Base-by-base conservation (phyloP, 176 grass and related monocot genomes). In the Eragrostis curvula region DNA sequence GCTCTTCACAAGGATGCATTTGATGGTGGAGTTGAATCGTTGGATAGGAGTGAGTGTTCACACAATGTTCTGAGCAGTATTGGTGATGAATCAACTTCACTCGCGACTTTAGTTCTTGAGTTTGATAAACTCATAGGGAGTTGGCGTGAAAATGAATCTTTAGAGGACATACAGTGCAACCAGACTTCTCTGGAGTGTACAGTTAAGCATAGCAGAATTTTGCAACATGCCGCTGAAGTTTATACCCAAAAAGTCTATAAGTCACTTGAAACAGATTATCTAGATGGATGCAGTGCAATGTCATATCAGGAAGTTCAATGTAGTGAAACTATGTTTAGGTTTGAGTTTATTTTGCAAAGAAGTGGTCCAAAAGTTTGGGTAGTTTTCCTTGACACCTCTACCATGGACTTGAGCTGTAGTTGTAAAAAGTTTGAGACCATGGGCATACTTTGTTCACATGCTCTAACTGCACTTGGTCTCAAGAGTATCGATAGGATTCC, bases 351-450 rank as follows among this genome's bases (percentile, higher is more conserved):
- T 83, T 45, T 85, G 75, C 89, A 94, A 89, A 71, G 47, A 80
- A 84, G 67, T 73, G 77, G 71, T 29, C 67, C 82, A 70, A 93
- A 93, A 79, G 88, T 93, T 60, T 90, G 83, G 83, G 52, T 87
- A 83, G 93, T 96, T 80, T 82, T 63, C 43, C 85, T 96, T 74
- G 84, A 96, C 71, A 90, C 82, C 9, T 88, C 80, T 70, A 87
- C 58, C 58, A 77, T 90, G 90, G 85, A 85, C 12, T 79, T 96
- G 85, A 93, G 70, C 73, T 96, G 93, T 84, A 89, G 66, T 84
- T 96, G 93, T 79, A 96, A 90, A 83, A 88, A 90, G 59, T 90
- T 93, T 78, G 93, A 96, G 85, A 96, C 83, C 1, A 90, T 79
- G 85, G 90, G 88, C 51, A 73, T 96, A 79, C 85, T 96, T 79